Conservation (phyloP, 345 rosid genomes). For the Eucalyptus polyanthemos region DNA sequence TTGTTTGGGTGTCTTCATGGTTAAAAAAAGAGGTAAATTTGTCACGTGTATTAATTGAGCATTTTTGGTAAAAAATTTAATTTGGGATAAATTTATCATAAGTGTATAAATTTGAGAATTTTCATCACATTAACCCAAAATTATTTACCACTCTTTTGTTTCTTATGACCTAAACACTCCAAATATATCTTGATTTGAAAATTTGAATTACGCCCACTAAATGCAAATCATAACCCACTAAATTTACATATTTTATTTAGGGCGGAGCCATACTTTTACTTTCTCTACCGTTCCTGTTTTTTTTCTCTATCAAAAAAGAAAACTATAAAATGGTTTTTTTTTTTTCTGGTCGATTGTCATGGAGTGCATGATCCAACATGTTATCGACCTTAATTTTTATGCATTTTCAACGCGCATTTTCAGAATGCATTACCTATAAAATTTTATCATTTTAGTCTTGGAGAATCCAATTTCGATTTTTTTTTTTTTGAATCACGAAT, state of each 20-base stretch:
- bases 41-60: rapidly evolving
- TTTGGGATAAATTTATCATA: rapidly evolving
- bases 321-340: not conserved
- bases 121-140: rapidly evolving
- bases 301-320: not conserved
- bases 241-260: not conserved
- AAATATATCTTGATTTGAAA: not conserved
- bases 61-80: too few species aligned
- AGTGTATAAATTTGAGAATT: rapidly evolving
- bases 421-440: not conserved
- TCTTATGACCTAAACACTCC: not conserved
- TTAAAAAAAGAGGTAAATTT: too few species aligned
- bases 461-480: not conserved
- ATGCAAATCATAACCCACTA: not conserved
- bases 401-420: rapidly evolving
- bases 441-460: not conserved
- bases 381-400: not conserved
- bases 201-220: not conserved
- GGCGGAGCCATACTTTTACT: not conserved
- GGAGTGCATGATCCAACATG: not conserved
- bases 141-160: not conserved
- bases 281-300: not conserved
- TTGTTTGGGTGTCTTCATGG: too few species aligned
- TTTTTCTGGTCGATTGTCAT: not conserved
- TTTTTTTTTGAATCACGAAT: not conserved